These are phyloP conservation scores for Hypoxylon sp. DNA, from an alignment of 2,329 filamentous ascomycete species.

Conservation along the genomic window DNA sequence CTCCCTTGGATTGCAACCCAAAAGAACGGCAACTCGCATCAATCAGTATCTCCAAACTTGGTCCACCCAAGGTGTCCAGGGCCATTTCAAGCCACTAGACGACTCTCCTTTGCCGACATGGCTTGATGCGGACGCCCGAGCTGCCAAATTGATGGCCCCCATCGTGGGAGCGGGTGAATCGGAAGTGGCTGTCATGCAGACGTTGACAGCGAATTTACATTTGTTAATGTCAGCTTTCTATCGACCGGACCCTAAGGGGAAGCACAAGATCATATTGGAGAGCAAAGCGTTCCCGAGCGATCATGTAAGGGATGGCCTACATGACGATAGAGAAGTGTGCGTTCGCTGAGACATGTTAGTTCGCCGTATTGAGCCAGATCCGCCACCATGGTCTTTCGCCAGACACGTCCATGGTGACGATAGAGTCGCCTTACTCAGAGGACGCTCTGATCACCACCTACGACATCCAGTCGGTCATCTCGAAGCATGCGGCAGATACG, in stretches of 20 bases:
- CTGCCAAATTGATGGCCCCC: slow-evolving; percentile 76
- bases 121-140: slow-evolving; percentile 78
- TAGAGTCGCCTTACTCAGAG: slow-evolving; percentile 68
- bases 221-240: slow-evolving; percentile 86
- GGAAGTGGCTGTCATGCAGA: slow-evolving; percentile 86
- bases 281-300: slow-evolving; percentile 87
- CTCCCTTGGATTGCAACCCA: slow-evolving; percentile 82
- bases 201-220: slow-evolving; percentile 83
- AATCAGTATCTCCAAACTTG: slow-evolving; percentile 80
- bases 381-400: slow-evolving; percentile 76
- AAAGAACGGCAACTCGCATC: slow-evolving; percentile 74
- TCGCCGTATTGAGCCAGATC: slow-evolving; percentile 83
- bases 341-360: slow-evolving; percentile 64
- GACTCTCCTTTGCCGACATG: slow-evolving; percentile 75
- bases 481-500: slow-evolving; percentile 74
- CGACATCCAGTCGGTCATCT: slow-evolving; percentile 77
- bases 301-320: slow-evolving; percentile 68
- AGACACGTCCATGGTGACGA: slow-evolving; percentile 76
- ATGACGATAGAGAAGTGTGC: slow-evolving; percentile 37
- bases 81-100: slow-evolving; percentile 78
- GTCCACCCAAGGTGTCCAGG: slow-evolving; percentile 82
- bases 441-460: slow-evolving; percentile 73
- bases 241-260: slow-evolving; percentile 69
- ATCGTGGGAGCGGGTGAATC: slow-evolving; percentile 77
- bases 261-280: slow-evolving; percentile 83